Evolutionary conservation across 202 grass and related monocot species (phyloP).

Genomic region (Zizania palustris): DNA sequence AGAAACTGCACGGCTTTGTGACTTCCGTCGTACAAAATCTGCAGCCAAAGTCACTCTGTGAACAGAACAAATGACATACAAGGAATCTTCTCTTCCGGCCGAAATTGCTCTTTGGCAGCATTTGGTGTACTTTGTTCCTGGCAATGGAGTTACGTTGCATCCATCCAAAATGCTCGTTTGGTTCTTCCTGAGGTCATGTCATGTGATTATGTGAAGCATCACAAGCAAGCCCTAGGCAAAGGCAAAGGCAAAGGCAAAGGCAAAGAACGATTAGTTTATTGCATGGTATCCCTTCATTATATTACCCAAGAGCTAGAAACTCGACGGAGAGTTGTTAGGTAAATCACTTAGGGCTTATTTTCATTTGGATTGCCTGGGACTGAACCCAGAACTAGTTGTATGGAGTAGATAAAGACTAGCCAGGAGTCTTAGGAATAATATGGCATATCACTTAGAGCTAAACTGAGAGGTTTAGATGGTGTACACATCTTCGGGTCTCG

Average conservation of each 20-base stretch:
- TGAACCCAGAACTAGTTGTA: too few relatives aligned
- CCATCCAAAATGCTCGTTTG: conserved; percentile 31
- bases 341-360: too few relatives aligned
- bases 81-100: conserved; percentile 31
- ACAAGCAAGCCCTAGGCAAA: too few relatives aligned
- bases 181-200: conserved; percentile 44
- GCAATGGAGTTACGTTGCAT: conserved; percentile 20
- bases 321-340: too few relatives aligned
- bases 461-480: too few relatives aligned
- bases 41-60: not conserved
- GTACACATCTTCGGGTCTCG: too few relatives aligned
- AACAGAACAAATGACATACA: not conserved
- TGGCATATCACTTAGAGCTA: too few relatives aligned
- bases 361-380: too few relatives aligned
- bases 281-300: conserved; percentile 37
- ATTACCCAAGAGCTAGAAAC: conserved; percentile 38
- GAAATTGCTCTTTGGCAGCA: conserved; percentile 23
- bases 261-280: conserved; percentile 35
- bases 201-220: conserved; percentile 15
- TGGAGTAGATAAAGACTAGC: too few relatives aligned
- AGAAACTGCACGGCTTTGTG: not conserved
- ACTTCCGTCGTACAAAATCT: not conserved
- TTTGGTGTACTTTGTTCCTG: conserved; percentile 26
- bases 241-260: too few relatives aligned
- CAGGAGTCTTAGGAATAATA: too few relatives aligned